phyloP scores from a whole-genome alignment of 2,329 filamentous ascomycete genomes.

The Curvularia spicifera region DNA sequence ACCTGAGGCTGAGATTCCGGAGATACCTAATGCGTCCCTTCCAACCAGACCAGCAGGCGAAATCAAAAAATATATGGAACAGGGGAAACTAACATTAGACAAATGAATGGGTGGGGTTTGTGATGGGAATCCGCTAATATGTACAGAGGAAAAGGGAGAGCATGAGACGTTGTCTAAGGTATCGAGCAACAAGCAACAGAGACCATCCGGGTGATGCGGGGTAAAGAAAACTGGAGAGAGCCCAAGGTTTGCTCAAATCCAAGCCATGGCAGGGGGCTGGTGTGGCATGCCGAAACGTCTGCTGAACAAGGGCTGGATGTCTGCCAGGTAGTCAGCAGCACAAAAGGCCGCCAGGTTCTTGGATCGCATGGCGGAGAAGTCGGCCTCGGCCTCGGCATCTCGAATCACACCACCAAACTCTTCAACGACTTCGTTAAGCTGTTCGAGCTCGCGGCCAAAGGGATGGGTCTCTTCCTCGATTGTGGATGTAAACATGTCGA shows the following conservation, averaged over 20 bases:
- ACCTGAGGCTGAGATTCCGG: slow-evolving; percentile 20
- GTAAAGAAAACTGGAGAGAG: slow-evolving; percentile 2
- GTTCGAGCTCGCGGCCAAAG: slow-evolving; percentile 86
- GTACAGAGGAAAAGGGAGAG: slow-evolving; percentile 23
- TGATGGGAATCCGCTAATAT: slow-evolving; percentile 22
- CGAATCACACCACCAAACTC: slow-evolving; percentile 71
- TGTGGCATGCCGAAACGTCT: slow-evolving; percentile 29
- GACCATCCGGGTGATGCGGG: slow-evolving; percentile 7
- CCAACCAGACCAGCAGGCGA: slow-evolving; percentile 19
- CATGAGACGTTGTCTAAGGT: slow-evolving; percentile 22
- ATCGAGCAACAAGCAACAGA: slow-evolving; percentile 16
- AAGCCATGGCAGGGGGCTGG: slow-evolving; percentile 40
- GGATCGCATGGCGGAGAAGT: slow-evolving; percentile 71
- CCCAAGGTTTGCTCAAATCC: slow-evolving; percentile 37
- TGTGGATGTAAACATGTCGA: slow-evolving; percentile 52
- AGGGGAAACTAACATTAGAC: slow-evolving; percentile 26
- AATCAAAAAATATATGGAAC: slow-evolving; percentile 15
- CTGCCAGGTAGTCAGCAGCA: slow-evolving; percentile 82
- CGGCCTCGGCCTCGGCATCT: slow-evolving; percentile 72
- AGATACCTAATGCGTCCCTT: slow-evolving; percentile 24
- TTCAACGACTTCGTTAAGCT: slow-evolving; percentile 91
- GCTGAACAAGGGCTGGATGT: slow-evolving; percentile 70
- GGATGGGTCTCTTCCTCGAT: slow-evolving; percentile 64
- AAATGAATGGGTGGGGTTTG: slow-evolving; percentile 22
- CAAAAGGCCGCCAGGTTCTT: slow-evolving; percentile 75